Base-by-base conservation (phyloP, 257 asterid species). In the Primulina tabacum region DNA sequence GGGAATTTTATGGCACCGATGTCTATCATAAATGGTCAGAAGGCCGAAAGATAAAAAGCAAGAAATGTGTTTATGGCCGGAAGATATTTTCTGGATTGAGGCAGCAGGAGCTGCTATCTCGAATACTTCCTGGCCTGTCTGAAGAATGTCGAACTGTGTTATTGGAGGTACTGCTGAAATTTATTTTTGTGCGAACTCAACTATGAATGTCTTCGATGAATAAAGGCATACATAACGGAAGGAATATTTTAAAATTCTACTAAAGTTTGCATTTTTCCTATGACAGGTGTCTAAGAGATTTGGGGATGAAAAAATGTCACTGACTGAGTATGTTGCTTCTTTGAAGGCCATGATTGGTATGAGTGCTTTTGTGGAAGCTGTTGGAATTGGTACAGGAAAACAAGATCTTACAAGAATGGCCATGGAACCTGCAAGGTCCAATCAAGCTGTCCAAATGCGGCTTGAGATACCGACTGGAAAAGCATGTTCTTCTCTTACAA, bases 391-490 rank as follows among this genome's bases (percentile, higher is more conserved):
- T 33, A 76, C 74, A 58, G 90, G 84, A 50, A 86, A 83, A 69
- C 84, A 76, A 43, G 96, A 87, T 70, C 87, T 86, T 60, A 87
- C 90, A 0, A 61, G 82, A 59, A 79, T 79, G 86, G 78, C 84
- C 35, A 64, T 79, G 66, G 97, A 88, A 40, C 74, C 87, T 74
- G 38, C 72, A 20, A 82, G 69, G 72, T 73, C 89, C 65, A 87
- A 75, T 73, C 82, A 82, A 26, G 79, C 71, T 28, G 55, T 30
- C 52, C 78, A 76, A 28, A 29, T 73, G 50, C 86, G 96, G 29
- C 86, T 86, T 0, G 90, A 86, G 76, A 81, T 89, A 30, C 98
- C 97, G 4, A 71, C 74, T 0, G 96, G 97, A 8, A 88, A 90
- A 84, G 96, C 87, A 1, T 90, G 91, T 64, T 79, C 96, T 17